phyloP scores from a whole-genome alignment of 169 alveolate genomes.

The Plasmodium ovale region DNA sequence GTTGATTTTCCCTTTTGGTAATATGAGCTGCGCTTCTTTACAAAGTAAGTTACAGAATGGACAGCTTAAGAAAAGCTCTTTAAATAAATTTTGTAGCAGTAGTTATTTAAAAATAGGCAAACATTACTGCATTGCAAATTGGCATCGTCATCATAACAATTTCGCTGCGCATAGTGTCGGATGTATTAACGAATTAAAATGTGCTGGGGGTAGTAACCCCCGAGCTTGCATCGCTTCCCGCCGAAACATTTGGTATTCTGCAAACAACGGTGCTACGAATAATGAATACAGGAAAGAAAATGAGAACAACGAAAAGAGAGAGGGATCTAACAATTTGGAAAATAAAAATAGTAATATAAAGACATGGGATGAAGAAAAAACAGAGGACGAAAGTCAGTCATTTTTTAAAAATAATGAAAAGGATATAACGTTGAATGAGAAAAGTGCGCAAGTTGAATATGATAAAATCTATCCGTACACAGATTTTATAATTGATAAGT shows the following conservation, averaged over 20 bases:
- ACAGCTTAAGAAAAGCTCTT: conserved; percentile 15
- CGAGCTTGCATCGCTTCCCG: too few relatives aligned
- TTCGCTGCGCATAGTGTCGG: too few relatives aligned
- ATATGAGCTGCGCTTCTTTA: conserved; percentile 27
- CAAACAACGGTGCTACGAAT: neutral
- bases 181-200: neutral
- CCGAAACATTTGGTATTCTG: too few relatives aligned
- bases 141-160: neutral
- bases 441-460: neutral
- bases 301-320: neutral
- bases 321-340: neutral
- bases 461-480: conserved; percentile 11
- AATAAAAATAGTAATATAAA: neutral
- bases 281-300: neutral
- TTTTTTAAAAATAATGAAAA: neutral
- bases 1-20: conserved; percentile 13
- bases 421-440: neutral
- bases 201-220: too few relatives aligned
- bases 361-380: neutral
- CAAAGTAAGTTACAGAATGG: conserved; percentile 30
- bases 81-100: conserved; percentile 6
- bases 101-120: conserved; percentile 26
- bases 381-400: neutral
- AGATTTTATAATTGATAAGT: conserved; percentile 54
- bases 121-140: neutral